phyloP scores from a whole-genome alignment of 768 basidiomycete genomes.

The Amanita phalloides region DNA sequence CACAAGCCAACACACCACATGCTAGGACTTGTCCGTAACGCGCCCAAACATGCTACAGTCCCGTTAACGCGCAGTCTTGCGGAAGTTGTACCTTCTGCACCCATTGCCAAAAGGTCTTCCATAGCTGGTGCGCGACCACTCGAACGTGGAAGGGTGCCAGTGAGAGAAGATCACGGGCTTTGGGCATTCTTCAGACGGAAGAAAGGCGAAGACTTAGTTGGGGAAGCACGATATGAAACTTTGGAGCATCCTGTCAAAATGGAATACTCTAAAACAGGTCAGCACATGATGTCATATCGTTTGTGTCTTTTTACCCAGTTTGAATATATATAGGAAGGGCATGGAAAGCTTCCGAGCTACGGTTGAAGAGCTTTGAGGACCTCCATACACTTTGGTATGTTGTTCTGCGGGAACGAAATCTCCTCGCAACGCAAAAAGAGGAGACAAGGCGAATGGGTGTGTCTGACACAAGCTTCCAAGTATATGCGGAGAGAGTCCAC shows the following conservation, averaged over 20 bases:
- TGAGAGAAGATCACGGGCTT: slow-evolving; percentile 58
- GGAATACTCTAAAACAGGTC: slow-evolving; percentile 1
- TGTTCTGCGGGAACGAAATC: slow-evolving; percentile 77
- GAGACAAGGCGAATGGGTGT: slow-evolving; percentile 60
- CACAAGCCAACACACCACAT: neutral
- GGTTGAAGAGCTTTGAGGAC: slow-evolving; percentile 87
- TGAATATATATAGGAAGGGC: slow-evolving; percentile 53
- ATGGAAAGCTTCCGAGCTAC: slow-evolving; percentile 80
- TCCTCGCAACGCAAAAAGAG: slow-evolving; percentile 79
- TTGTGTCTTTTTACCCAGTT: neutral
- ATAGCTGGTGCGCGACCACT: slow-evolving; percentile 5
- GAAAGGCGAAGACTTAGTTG: slow-evolving; percentile 28
- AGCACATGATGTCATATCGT: neutral
- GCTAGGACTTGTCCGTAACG: slow-evolving; percentile 5
- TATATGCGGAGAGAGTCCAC: slow-evolving; percentile 26
- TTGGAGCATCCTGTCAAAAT: slow-evolving; percentile 19
- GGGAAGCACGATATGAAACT: slow-evolving; percentile 42
- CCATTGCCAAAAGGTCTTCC: neutral
- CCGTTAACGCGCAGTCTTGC: slow-evolving; percentile 7
- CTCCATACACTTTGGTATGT: slow-evolving; percentile 95
- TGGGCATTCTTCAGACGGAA: slow-evolving; percentile 67
- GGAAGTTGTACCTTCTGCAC: slow-evolving; percentile 3
- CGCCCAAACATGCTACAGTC: neutral
- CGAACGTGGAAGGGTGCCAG: slow-evolving; percentile 20
- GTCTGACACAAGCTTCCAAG: slow-evolving; percentile 17